Evolutionary conservation across 1,139 yeast species (phyloP), one percentile per base, ranked within the genome.

Genomic region (Sugiyamaella novakii): DNA sequence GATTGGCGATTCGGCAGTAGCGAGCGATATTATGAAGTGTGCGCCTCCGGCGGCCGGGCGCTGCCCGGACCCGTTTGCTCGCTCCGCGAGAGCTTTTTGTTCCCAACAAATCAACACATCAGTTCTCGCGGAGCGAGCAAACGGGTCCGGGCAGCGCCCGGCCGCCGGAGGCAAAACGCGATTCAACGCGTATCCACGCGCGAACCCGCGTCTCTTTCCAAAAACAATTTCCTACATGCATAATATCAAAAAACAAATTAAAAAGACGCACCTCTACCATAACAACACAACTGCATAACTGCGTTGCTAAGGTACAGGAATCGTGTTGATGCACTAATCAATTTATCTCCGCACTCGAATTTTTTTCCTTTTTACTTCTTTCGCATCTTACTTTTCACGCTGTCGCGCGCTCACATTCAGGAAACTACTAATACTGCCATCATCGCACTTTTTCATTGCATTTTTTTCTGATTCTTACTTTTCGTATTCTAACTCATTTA

Each of bases 1-100:
- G n/a, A n/a, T n/a, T n/a, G n/a, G n/a, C n/a, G n/a, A n/a, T n/a
- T n/a, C n/a, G n/a, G n/a, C n/a, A n/a, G n/a, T n/a, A n/a, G n/a
- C n/a, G n/a, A n/a, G n/a, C n/a, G n/a, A n/a, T n/a, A n/a, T n/a
- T n/a, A n/a, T n/a, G n/a, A n/a, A n/a, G n/a, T n/a, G n/a, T n/a
- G n/a, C n/a, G 39, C 39, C 39, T 35, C 39, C 39, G 39, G 39
- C 39, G 39, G 39, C 39, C 14, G 39, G 39, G 39, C 27, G n/a
- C 33, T 14, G 33, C 33, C 33, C 33, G 14, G 33, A 29, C 33
- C 33, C 14, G 33, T n/a, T n/a, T 29, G 33, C 33, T 29, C 33
- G 33, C 33, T 29, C 21, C 28, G 25, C 28, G n/a, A 11, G 19
- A 31, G 17, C 19, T 19, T 19, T 5, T n/a, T n/a, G n/a, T n/a